Evolutionary conservation across 331 rosid species (phyloP).

Genomic region (Pyrus hybrid): DNA sequence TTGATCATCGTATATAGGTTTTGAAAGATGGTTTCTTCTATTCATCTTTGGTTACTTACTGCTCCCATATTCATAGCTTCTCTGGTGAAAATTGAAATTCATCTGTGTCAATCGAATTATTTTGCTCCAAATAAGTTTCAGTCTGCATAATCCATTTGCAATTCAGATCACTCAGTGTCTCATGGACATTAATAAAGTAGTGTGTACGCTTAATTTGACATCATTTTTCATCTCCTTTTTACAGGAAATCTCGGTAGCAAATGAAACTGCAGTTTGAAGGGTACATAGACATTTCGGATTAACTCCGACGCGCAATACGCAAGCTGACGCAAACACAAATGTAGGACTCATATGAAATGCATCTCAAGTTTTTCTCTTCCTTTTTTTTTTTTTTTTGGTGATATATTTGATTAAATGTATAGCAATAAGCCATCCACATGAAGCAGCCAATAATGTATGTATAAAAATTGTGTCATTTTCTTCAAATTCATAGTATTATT

Average conservation of each 20-base stretch:
- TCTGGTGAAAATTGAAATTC: background rate
- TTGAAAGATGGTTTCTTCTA: background rate
- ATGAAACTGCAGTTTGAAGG: conserved; percentile 35
- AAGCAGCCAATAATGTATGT: background rate
- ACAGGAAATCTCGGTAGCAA: conserved; percentile 58
- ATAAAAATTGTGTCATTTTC: background rate
- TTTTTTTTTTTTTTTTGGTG: background rate
- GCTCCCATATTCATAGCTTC: background rate
- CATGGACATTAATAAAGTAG: background rate
- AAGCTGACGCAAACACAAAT: background rate
- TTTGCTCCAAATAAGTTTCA: background rate
- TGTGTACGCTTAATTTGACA: background rate
- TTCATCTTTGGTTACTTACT: background rate
- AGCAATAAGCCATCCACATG: background rate
- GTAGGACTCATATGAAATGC: background rate
- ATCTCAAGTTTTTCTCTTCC: background rate
- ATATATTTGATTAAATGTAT: background rate
- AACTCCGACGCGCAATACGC: background rate
- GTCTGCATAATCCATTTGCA: background rate
- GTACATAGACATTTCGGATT: conserved; percentile 14
- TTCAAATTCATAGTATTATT: conserved; percentile 1
- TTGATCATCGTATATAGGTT: background rate
- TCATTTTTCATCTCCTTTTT: background rate
- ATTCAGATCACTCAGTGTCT: background rate
- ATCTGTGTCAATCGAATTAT: background rate